phyloP scores from a whole-genome alignment of 1,139 yeast species.

The Blastobotrys illinoisensis region DNA sequence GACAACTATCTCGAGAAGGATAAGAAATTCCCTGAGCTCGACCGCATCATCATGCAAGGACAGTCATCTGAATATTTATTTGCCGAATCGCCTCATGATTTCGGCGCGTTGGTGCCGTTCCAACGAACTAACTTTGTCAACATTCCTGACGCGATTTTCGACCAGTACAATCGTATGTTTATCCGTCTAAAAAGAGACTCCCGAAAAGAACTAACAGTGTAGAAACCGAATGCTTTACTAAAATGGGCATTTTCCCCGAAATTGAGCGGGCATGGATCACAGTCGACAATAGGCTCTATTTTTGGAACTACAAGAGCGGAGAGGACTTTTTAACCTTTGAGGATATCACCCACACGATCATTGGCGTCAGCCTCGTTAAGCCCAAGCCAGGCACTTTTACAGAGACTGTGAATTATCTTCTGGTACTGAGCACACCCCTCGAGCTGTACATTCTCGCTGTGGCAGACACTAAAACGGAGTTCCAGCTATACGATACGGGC shows the following conservation, averaged over 20 bases:
- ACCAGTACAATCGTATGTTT: constrained; percentile 49
- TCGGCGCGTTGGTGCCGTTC: constrained; percentile 60
- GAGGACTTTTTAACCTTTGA: constrained; percentile 76
- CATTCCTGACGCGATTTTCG: constrained; percentile 79
- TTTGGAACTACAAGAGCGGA: constrained; percentile 73
- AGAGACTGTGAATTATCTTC: constrained; percentile 63
- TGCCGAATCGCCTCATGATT: constrained; percentile 18
- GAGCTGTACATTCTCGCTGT: constrained; percentile 76
- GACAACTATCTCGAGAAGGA: constrained; percentile 35
- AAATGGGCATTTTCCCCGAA: constrained; percentile 81
- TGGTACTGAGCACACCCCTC: constrained; percentile 74
- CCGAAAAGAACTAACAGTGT: constrained; percentile 9
- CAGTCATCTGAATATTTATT: constrained; percentile 25
- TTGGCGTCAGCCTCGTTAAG: constrained; percentile 66
- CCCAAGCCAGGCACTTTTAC: constrained; percentile 82
- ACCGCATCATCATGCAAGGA: constrained; percentile 29
- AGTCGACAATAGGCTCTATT: constrained; percentile 70
- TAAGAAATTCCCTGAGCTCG: constrained; percentile 36
- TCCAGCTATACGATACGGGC: constrained; percentile 77
- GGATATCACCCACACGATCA: constrained; percentile 71
- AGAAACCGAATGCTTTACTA: constrained; percentile 60
- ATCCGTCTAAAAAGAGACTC: too few species aligned
- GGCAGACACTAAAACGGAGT: constrained; percentile 46
- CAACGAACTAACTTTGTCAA: constrained; percentile 62
- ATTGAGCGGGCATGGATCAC: constrained; percentile 85